Base-by-base conservation (phyloP, 768 basidiomycete genomes). In the Agrocybe chaxingu region DNA sequence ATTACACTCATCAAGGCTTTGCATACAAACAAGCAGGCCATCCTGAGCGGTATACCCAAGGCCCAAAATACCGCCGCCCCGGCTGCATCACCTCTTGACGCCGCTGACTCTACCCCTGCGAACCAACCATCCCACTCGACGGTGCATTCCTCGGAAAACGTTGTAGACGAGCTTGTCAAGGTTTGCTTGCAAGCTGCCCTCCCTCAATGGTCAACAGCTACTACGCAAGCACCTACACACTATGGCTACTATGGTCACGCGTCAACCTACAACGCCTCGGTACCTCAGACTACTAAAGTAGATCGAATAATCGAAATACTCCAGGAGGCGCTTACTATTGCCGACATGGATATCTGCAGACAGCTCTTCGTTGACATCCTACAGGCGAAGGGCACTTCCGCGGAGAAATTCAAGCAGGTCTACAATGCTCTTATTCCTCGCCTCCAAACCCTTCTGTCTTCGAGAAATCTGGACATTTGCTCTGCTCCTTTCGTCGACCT, bases 401-500 rank as follows among this genome's bases (percentile, higher is more conserved):
- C 42, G 2, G 45, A 50, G 11, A 64, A 62, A 34, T 67, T 67
- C 52, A 40, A 57, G 12, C 57, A 54, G 5, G n/a, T n/a, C n/a
- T n/a, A n/a, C n/a, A n/a, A n/a, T n/a, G n/a, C n/a, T n/a, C n/a
- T n/a, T n/a, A 47, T 70, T 4, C 54, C n/a, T n/a, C 54, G 48
- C 7, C 56, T 72, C 7, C n/a, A n/a, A 12, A 30, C 52, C 12
- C 39, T 59, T 30, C 50, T 69, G 39, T 30, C 16, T 1, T 50
- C 51, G 30, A 52, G 54, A 9, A 45, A 55, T 0, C 39, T 62
- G 11, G 52, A 59, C 10, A 16, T 68, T 7, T 50, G 39, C 36
- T 46, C 55, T 9, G 16, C 60, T n/a, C 67, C 70, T 3, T 70
- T 71, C 42, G 51, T 47, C 31, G 59, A 62, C 34, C 61, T 71